Percentiles rank a stretch among this genome's conserved stretches.
phyloP scores from a whole-genome alignment of 805 yeast genomes.

The Cyberlindnera lachancei region DNA sequence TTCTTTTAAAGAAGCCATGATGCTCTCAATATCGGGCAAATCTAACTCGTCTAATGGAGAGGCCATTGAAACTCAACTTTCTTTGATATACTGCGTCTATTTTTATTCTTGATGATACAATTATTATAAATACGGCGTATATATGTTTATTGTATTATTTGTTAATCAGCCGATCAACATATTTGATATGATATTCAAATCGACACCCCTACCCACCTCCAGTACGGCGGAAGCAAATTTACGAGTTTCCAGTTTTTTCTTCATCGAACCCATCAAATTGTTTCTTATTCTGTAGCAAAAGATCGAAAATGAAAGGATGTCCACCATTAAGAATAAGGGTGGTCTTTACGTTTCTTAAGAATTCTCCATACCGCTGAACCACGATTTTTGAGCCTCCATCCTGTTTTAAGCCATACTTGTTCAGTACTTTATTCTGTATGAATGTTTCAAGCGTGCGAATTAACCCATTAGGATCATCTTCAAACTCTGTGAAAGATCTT shows the following conservation, averaged over 20 bases:
- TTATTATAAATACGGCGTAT: too few relatives aligned
- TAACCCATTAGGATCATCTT: conserved; percentile 30
- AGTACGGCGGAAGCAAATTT: too few relatives aligned
- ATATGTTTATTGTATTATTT: too few relatives aligned
- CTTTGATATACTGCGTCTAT: not conserved
- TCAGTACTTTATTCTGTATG: conserved; percentile 26
- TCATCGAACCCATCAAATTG: conserved; percentile 34
- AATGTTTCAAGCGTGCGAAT: conserved; percentile 32
- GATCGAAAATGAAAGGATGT: conserved; percentile 49
- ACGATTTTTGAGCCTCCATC: conserved; percentile 14
- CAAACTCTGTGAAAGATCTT: conserved; percentile 31
- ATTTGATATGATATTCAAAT: too few relatives aligned
- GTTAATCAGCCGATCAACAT: too few relatives aligned
- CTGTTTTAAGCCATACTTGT: conserved; percentile 10
- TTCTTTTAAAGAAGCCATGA: conserved; percentile 3
- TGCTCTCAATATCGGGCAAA: conserved; percentile 11
- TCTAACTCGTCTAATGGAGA: conserved; percentile 6
- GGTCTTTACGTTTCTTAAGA: conserved; percentile 34
- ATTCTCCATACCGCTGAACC: conserved; percentile 26
- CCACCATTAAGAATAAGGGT: conserved; percentile 49
- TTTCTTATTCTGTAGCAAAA: conserved; percentile 39
- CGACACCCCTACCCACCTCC: too few relatives aligned
- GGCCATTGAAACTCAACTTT: conserved; percentile 1
- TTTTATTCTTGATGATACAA: too few relatives aligned
- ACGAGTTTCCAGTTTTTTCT: too few relatives aligned